phyloP scores from a whole-genome alignment of 441 rosid species.

The Erysimum cheiri region DNA sequence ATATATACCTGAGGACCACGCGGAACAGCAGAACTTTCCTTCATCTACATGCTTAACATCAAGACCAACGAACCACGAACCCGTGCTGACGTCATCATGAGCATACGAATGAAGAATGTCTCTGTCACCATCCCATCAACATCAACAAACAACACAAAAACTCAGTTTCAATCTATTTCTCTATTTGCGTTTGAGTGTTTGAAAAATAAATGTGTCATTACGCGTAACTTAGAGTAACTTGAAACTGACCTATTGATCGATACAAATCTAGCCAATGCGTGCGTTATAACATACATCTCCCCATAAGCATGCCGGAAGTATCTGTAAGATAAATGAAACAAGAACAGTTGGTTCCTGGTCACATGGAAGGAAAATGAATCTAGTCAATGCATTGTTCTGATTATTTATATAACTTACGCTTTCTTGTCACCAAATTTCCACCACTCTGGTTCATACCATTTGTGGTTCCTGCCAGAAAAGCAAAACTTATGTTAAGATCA shows the following conservation, averaged over 20 bases:
- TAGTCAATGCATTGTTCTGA: background rate
- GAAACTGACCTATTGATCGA: slow-evolving; percentile 79
- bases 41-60: slow-evolving; percentile 83
- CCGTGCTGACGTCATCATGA: slow-evolving; percentile 88
- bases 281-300: slow-evolving; percentile 81
- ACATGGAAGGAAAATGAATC: slow-evolving; percentile 6
- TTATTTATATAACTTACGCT: slow-evolving; percentile 61
- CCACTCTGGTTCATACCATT: slow-evolving; percentile 98
- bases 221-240: background rate
- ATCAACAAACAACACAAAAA: slow-evolving; percentile 20
- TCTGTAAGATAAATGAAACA: slow-evolving; percentile 51
- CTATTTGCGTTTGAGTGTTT: background rate
- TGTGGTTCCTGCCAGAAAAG: slow-evolving; percentile 66
- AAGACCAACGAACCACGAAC: slow-evolving; percentile 96
- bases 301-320: slow-evolving; percentile 97
- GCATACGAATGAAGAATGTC: slow-evolving; percentile 79
- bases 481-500: slow-evolving; percentile 2
- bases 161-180: slow-evolving; percentile 13
- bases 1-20: slow-evolving; percentile 85
- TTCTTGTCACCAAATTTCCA: slow-evolving; percentile 98
- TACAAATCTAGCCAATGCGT: slow-evolving; percentile 78
- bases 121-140: slow-evolving; percentile 50
- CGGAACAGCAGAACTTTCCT: slow-evolving; percentile 89
- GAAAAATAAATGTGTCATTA: background rate
- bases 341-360: background rate